phyloP scores from a whole-genome alignment of 306 rosid genomes.

The Aeschynomene evenia region DNA sequence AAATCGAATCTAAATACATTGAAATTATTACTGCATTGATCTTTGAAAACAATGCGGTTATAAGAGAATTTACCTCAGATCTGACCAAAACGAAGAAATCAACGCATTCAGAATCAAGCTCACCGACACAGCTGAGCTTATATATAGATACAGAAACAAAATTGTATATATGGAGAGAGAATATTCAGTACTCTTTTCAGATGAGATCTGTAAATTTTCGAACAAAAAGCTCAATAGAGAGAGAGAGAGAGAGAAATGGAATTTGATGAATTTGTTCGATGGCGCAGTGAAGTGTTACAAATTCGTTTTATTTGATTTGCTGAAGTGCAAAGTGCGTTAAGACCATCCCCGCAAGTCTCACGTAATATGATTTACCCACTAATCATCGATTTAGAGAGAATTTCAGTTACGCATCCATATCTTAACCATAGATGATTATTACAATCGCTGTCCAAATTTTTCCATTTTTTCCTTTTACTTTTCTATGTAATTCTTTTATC shows the following conservation, averaged over 20 bases:
- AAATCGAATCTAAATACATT: not conserved
- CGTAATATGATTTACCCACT: not conserved
- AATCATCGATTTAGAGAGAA: not conserved
- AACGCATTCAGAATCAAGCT: constrained; percentile 23
- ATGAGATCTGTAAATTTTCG: constrained; percentile 40
- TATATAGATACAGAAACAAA: constrained; percentile 5
- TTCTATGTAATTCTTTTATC: too few relatives aligned
- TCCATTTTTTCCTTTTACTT: too few relatives aligned
- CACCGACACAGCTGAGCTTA: constrained; percentile 22
- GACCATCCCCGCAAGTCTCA: not conserved
- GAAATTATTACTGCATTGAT: not conserved
- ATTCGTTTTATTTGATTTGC: not conserved
- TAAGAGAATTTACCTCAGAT: constrained; percentile 42
- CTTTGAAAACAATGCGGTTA: not conserved
- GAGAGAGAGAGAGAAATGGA: not conserved
- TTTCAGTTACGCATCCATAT: constrained; percentile 3
- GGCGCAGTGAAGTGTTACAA: not conserved
- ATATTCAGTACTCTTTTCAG: constrained; percentile 26
- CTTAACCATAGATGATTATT: too few relatives aligned
- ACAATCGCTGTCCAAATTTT: too few relatives aligned
- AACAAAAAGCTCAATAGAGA: not conserved
- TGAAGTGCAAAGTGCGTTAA: not conserved
- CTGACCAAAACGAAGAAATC: constrained; percentile 26
- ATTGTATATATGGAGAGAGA: too few relatives aligned
- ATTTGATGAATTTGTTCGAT: not conserved